These are phyloP conservation scores for Marasmius fiardii DNA, from an alignment of 1,284 basidiomycete species.

Conservation along the genomic window DNA sequence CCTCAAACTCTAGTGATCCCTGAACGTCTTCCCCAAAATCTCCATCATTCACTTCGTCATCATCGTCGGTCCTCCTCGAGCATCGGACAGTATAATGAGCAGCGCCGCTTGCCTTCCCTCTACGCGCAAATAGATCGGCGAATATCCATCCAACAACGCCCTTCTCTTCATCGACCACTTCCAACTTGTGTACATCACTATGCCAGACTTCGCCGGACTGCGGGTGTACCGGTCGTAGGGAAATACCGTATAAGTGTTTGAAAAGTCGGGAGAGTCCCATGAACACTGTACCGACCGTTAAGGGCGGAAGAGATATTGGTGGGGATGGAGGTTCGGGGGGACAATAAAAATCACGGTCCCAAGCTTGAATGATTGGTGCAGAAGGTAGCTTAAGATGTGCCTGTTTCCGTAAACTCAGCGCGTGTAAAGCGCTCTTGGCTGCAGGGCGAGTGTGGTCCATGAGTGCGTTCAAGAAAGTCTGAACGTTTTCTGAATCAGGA, in stretches of 20 bases:
- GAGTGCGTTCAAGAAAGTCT: conserved; percentile 77
- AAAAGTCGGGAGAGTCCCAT: conserved; percentile 86
- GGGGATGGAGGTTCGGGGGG: conserved; percentile 73
- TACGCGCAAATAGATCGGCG: conserved; percentile 85
- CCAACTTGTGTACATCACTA: conserved; percentile 82
- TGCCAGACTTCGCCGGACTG: conserved; percentile 88
- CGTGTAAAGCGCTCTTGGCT: conserved; percentile 69
- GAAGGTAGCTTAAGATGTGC: conserved; percentile 51
- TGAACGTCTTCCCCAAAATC: conserved; percentile 38
- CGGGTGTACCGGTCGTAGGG: conserved; percentile 67
- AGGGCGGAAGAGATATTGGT: conserved; percentile 64
- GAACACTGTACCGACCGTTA: conserved; percentile 84
- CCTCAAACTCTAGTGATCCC: conserved; percentile 58
- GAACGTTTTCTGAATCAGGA: conserved; percentile 67
- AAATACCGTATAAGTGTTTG: conserved; percentile 83
- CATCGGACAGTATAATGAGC: conserved; percentile 98
- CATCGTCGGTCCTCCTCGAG: conserved; percentile 88
- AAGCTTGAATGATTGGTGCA: conserved; percentile 75
- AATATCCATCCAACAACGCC: conserved; percentile 94
- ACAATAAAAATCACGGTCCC: conserved; percentile 92
- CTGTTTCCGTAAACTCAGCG: conserved; percentile 75
- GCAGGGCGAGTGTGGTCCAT: conserved; percentile 74
- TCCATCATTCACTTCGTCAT: conserved; percentile 74
- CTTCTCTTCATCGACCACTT: conserved; percentile 86
- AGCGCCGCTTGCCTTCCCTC: conserved; percentile 87